Evolutionary conservation across 495 filamentous ascomycete genomes (phyloP).

Genomic region (Talaromyces wortmannii): DNA sequence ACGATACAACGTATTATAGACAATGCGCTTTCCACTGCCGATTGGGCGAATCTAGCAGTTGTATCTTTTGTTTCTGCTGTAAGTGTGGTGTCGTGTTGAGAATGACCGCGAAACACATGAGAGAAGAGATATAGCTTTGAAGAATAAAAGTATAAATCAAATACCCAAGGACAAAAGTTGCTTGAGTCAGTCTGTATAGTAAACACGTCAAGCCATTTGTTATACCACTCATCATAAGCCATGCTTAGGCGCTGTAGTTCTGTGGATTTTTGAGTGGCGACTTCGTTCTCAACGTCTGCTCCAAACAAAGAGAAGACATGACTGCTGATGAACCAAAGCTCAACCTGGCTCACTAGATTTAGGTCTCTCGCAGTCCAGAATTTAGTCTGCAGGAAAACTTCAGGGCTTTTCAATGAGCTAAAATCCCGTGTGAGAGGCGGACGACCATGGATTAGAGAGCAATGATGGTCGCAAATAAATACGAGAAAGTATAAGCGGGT

Average conservation of each 20-base stretch:
- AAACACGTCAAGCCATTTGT: constrained; percentile 6
- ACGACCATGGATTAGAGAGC: constrained; percentile 4
- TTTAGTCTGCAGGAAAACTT: not conserved
- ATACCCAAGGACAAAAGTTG: constrained; percentile 2
- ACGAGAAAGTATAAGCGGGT: constrained; percentile 7
- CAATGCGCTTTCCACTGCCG: not conserved
- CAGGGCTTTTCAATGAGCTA: not conserved
- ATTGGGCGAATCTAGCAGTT: not conserved
- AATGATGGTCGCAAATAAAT: constrained; percentile 8
- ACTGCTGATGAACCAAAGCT: constrained; percentile 13
- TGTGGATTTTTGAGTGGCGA: not conserved
- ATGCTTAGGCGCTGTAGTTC: constrained; percentile 5
- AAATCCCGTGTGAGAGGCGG: constrained; percentile 9
- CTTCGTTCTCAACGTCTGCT: constrained; percentile 10
- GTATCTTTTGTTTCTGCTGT: not conserved
- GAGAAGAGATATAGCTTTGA: constrained; percentile 10
- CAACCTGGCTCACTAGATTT: constrained; percentile 15
- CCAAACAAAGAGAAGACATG: constrained; percentile 20
- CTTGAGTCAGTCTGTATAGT: not conserved
- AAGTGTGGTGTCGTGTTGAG: not conserved
- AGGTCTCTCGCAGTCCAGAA: constrained; percentile 1
- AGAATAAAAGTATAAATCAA: constrained; percentile 7
- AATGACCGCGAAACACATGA: constrained; percentile 8
- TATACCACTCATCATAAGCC: constrained; percentile 7
- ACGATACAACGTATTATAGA: not conserved